Evolutionary conservation across 1,284 basidiomycete genomes (phyloP), one percentile per base, ranked within the genome.

Genomic region (Marasmius oreades): DNA sequence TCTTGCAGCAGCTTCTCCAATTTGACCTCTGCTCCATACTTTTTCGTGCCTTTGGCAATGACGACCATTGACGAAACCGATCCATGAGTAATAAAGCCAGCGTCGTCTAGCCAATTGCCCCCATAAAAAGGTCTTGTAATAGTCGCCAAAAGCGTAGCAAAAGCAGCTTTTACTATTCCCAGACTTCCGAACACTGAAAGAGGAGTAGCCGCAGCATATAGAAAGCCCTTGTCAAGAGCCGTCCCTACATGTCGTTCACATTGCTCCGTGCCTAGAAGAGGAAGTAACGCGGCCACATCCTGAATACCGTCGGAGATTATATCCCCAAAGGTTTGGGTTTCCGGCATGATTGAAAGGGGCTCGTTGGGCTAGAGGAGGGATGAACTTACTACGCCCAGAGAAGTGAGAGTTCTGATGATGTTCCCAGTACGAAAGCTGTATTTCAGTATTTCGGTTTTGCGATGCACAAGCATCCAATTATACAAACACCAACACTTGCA

Each of bases 101-200:
- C 55, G 23, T 59, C 58, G n/a, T n/a, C 46, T 12, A 43, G 26
- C 47, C 47, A 39, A 39, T 24, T 23, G 7, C 14, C 46, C 39
- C 52, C 11, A 45, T 34, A 37, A 18, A 20, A 43, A 1, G 26
- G 47, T n/a, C n/a, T 11, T 2, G 58, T 52, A 11, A 54, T n/a
- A 6, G 51, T 56, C 0, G 42, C 55, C 8, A 54, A 16, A 33
- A 59, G 44, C 2, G 55, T 54, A 5, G 28, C 46, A 20, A 57
- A 20, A 2, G 55, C 46, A 0, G 55, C 55, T 50, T 52, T 56
- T 3, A 56, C 58, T 14, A 36, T 37, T 4, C 58, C 58, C 5
- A 59, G 55, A 43, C 58, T 56, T 3, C 55, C 55, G 26, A 59
- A 56, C 14, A 57, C 56, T 7, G 58, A 59, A 14, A 59, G 24